phyloP scores from a whole-genome alignment of 352 stramenopile genomes.

The Globisporangium takayamanum region DNA sequence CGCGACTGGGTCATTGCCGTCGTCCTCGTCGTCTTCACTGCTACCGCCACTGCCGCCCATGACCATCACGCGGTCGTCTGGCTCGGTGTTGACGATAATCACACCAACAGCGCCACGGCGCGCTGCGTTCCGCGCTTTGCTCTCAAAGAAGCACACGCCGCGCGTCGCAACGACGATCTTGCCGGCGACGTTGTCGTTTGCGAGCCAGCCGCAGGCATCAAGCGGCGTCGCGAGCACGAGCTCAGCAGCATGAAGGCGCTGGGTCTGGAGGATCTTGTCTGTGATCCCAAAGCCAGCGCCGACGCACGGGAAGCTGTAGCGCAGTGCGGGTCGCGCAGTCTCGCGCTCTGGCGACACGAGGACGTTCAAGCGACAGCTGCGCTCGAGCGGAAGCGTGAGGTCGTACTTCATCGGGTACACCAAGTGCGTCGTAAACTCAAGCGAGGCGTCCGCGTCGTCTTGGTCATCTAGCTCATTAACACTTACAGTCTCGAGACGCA shows the following conservation, averaged over 20 bases:
- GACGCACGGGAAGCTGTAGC: slow-evolving; percentile 47
- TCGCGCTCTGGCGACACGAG: slow-evolving; percentile 6
- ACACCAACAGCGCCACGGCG: slow-evolving; percentile 40
- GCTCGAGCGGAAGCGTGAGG: slow-evolving; percentile 8
- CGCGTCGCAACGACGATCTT: slow-evolving; percentile 48
- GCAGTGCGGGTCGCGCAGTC: slow-evolving; percentile 4
- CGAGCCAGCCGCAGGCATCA: slow-evolving; percentile 42
- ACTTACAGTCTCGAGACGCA: slow-evolving; percentile 7
- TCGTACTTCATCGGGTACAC: slow-evolving; percentile 15
- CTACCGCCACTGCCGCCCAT: slow-evolving; percentile 45
- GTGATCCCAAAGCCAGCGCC: slow-evolving; percentile 50
- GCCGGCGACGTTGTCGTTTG: slow-evolving; percentile 28
- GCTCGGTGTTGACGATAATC: slow-evolving; percentile 61
- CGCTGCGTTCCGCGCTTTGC: slow-evolving; percentile 50
- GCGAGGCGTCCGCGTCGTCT: slow-evolving; percentile 7
- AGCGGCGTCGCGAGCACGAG: slow-evolving; percentile 46
- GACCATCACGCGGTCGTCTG: slow-evolving; percentile 64
- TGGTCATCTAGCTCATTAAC: background rate
- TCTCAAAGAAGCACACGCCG: slow-evolving; percentile 71
- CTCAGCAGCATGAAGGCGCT: slow-evolving; percentile 15
- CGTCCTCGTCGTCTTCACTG: slow-evolving; percentile 12
- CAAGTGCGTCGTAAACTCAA: slow-evolving; percentile 14
- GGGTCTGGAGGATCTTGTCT: slow-evolving; percentile 22
- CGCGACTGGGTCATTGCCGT: background rate
- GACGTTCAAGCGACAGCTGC: slow-evolving; percentile 11